Evolutionary conservation across 352 stramenopile genomes (phyloP).

Genomic region (Pythium biforme): DNA sequence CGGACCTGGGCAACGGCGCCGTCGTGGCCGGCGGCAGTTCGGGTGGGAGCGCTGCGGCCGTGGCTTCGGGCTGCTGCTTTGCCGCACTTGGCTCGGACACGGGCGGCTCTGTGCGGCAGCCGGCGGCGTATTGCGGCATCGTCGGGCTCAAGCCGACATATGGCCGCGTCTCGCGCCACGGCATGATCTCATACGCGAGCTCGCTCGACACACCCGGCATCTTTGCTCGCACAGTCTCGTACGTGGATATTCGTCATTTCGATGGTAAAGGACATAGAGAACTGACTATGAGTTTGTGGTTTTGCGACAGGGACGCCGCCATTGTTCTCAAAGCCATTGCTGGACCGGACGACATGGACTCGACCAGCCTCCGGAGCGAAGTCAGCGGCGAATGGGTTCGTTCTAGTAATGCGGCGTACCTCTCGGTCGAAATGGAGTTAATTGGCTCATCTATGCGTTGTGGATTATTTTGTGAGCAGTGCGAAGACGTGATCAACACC

Average conservation of each 20-base stretch:
- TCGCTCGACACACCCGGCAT: conserved; percentile 96
- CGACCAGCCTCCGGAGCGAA: conserved; percentile 62
- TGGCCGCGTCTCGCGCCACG: conserved; percentile 94
- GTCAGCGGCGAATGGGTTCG: conserved; percentile 60
- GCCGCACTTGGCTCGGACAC: conserved; percentile 97
- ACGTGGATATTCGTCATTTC: conserved; percentile 7
- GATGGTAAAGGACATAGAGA: too few relatives aligned
- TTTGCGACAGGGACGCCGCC: conserved; percentile 61
- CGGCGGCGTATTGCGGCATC: conserved; percentile 94
- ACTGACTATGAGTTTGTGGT: not conserved
- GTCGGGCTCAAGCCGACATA: conserved; percentile 98
- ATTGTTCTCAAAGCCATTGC: conserved; percentile 79
- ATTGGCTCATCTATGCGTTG: too few relatives aligned
- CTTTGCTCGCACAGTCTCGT: conserved; percentile 85
- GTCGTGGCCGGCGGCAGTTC: conserved; percentile 92
- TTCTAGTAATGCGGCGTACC: not conserved
- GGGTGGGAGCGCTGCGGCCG: conserved; percentile 91
- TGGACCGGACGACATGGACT: conserved; percentile 79
- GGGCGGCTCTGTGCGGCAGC: conserved; percentile 95
- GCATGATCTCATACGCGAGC: conserved; percentile 96
- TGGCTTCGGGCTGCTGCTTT: conserved; percentile 90
- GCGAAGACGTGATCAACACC: conserved; percentile 32
- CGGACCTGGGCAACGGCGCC: conserved; percentile 43
- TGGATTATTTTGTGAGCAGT: conserved; percentile 22
- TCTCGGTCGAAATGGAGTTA: too few relatives aligned